phyloP scores from a whole-genome alignment of 2,329 filamentous ascomycete species.

The Balansia obtecta region DNA sequence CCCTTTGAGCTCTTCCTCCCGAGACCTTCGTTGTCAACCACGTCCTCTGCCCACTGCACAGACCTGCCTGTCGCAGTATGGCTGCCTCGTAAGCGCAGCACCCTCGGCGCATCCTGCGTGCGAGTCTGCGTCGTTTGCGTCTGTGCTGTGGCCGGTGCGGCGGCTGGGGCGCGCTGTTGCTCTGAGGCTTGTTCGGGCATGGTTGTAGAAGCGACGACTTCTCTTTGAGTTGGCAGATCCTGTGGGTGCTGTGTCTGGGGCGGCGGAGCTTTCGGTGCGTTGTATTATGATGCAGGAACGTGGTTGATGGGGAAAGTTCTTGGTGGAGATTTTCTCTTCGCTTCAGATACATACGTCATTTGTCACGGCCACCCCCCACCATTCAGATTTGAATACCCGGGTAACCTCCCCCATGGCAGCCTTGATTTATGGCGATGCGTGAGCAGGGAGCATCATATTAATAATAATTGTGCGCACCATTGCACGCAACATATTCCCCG shows the following conservation, averaged over 20 bases:
- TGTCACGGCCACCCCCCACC: too few relatives aligned
- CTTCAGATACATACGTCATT: too few relatives aligned
- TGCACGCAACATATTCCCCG: too few relatives aligned
- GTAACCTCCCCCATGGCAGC: too few relatives aligned
- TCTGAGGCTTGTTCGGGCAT: neutral
- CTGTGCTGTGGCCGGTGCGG: conserved; percentile 11
- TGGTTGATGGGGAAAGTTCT: too few relatives aligned
- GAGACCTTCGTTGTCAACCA: conserved; percentile 90
- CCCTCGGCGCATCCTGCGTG: conserved; percentile 20
- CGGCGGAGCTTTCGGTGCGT: neutral
- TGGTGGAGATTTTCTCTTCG: too few relatives aligned
- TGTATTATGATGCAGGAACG: too few relatives aligned
- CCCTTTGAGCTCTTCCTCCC: conserved; percentile 92
- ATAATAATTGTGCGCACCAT: too few relatives aligned
- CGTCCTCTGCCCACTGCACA: conserved; percentile 87
- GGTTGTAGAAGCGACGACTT: neutral
- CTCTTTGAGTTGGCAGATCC: neutral
- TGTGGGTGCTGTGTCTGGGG: neutral
- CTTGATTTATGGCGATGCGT: too few relatives aligned
- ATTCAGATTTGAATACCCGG: too few relatives aligned
- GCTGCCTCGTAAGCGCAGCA: conserved; percentile 41
- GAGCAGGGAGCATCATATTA: too few relatives aligned
- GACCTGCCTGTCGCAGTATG: conserved; percentile 37
- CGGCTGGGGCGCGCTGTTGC: conserved; percentile 11
- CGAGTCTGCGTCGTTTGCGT: conserved; percentile 13